A percentile compares a stretch with the other conserved stretches of the same genome.
These are phyloP conservation scores for Trebouxia sp. DNA, from an alignment of 139 green algal species.

Conservation along the genomic window DNA sequence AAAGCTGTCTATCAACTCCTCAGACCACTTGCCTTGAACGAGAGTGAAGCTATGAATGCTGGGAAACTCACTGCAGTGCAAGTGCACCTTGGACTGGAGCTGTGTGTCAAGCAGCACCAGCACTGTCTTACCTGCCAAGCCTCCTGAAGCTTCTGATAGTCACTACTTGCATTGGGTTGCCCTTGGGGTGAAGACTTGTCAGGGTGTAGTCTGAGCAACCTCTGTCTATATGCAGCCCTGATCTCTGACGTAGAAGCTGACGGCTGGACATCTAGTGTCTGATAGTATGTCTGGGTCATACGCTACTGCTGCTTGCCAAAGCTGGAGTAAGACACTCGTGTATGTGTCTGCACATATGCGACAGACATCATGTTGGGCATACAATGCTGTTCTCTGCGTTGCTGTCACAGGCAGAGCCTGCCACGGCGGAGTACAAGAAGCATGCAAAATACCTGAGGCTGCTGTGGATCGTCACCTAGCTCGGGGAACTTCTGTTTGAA, in stretches of 20 bases:
- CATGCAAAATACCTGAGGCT: not conserved
- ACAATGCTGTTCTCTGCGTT: too few relatives aligned
- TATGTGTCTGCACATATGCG: not conserved
- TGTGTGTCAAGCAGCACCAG: not conserved
- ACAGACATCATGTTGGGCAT: too few relatives aligned
- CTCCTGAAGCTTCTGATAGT: not conserved
- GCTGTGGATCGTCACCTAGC: not conserved
- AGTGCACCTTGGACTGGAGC: not conserved
- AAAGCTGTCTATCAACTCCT: not conserved
- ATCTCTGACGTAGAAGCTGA: not conserved
- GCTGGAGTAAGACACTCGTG: not conserved
- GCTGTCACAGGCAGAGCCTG: not conserved
- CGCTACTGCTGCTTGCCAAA: not conserved
- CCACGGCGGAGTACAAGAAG: not conserved
- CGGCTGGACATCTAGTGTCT: not conserved
- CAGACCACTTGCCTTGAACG: not conserved
- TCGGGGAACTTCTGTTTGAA: conserved; percentile 34
- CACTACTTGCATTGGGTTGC: not conserved
- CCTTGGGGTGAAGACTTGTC: conserved; percentile 12
- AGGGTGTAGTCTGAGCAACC: conserved; percentile 18
- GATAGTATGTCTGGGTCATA: conserved; percentile 17
- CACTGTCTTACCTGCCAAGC: conserved; percentile 2
- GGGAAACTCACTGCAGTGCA: not conserved
- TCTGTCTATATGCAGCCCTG: conserved; percentile 21
- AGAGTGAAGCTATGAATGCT: not conserved